Base-by-base conservation (phyloP, 2,329 filamentous ascomycete species). In the Hirsutella minnesotensis region DNA sequence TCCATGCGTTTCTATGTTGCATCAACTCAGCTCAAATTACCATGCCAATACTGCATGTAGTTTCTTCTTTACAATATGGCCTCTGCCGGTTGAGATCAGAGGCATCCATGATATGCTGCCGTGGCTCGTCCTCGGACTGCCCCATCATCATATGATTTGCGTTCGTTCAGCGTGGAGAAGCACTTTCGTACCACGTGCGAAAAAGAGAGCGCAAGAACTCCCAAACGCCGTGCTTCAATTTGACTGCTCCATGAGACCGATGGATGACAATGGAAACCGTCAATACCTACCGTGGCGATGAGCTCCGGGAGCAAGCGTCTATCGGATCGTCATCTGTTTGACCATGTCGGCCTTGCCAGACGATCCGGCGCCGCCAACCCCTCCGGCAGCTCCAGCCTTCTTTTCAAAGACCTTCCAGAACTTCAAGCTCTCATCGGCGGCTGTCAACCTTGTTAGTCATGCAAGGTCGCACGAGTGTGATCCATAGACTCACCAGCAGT, bases 381-480 rank as follows among this genome's bases (percentile, higher is more conserved):
- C 76, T 41, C 81, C 76, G 47, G 76, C 69, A 46, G 76, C 70
- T 43, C 87, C 88, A 16, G 89, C 73, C 78, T 95, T 96, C 78
- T 95, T 95, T 76, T 98, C 92, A 59, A 98, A 98, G 55, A 98
- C 76, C 80, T 98, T 98, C 92, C 92, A 98, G 75, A 98, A 98
- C 72, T 98, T 98, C 64, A 98, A 75, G 59, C 83, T 90, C 73
- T 98, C 92, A 57, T 98, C 92, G 31, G 90, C 89, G 54, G 90
- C 86, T 79, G 40, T 13, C 36, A 39, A 9, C 3, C 13, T 16
- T 18, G 37, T 44, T 27, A 43, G 38, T 16, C 15, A 29, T 38
- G 20, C 9, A 13, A 4, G 21, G 3, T 20, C 22, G 18, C 7
- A n/a, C 7, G 22, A 4, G 5, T 10, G 3, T 9, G 27, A 5